These are phyloP conservation scores for Blastocystis sp. DNA, from an alignment of 352 stramenopile species.

Conservation along the genomic window DNA sequence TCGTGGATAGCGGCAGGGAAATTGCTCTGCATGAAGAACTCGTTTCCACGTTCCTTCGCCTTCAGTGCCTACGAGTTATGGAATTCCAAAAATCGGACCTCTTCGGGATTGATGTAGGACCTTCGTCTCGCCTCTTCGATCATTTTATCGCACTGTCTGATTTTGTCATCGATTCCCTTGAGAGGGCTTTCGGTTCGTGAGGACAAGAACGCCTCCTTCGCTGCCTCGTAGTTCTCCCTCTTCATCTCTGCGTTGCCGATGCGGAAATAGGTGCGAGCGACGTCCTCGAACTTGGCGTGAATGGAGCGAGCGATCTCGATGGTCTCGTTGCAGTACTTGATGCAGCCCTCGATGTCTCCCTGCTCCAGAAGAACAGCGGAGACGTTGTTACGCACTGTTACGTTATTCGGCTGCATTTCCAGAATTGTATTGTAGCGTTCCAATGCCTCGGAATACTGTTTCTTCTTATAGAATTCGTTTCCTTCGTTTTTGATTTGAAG, in stretches of 20 bases:
- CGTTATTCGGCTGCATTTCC: conserved; percentile 85
- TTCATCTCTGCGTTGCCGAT: conserved; percentile 92
- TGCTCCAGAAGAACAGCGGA: conserved; percentile 90
- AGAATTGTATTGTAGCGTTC: conserved; percentile 90
- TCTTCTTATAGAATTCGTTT: conserved; percentile 93
- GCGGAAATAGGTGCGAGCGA: conserved; percentile 84
- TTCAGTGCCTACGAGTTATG: conserved; percentile 67
- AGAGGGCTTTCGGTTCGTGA: conserved; percentile 78
- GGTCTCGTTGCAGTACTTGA: conserved; percentile 77
- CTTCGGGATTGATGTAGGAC: conserved; percentile 91
- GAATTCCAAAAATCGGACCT: conserved; percentile 65
- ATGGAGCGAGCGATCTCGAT: conserved; percentile 88
- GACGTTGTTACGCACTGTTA: conserved; percentile 93
- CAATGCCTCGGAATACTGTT: conserved; percentile 86
- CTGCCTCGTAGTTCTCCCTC: conserved; percentile 77
- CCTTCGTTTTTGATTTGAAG: conserved; percentile 84
- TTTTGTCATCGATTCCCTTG: conserved; percentile 86
- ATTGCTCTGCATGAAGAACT: conserved; percentile 88
- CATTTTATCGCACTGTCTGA: conserved; percentile 84
- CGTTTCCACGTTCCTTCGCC: conserved; percentile 95
- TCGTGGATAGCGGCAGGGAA: conserved; percentile 84
- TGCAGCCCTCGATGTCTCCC: conserved; percentile 86
- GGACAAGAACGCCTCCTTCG: conserved; percentile 78
- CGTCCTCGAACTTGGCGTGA: conserved; percentile 86
- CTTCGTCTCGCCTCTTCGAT: conserved; percentile 78